Evolutionary conservation across 2,329 filamentous ascomycete species (phyloP).

Genomic region (Neonectria sp.): DNA sequence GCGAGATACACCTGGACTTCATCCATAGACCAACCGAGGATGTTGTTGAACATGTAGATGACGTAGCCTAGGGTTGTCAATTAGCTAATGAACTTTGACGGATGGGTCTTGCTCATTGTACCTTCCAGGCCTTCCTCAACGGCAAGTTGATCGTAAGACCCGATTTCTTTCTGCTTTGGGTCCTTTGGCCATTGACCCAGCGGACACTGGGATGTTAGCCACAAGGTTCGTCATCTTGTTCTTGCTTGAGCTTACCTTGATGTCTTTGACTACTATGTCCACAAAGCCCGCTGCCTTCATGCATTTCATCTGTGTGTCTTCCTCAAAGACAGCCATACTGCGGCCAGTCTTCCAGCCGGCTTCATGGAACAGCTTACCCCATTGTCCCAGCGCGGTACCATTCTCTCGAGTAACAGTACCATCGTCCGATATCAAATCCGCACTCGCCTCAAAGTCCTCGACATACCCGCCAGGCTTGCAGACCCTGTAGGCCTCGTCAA

Average conservation of each 20-base stretch:
- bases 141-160: slow-evolving; percentile 22
- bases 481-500: slow-evolving; percentile 21
- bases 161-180: slow-evolving; percentile 24
- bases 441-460: slow-evolving; percentile 25
- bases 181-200: slow-evolving; percentile 29
- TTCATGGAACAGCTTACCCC: slow-evolving; percentile 28
- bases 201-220: neutral
- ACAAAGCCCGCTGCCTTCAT: slow-evolving; percentile 29
- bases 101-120: neutral
- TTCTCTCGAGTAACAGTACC: slow-evolving; percentile 25
- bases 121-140: slow-evolving; percentile 28
- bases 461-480: slow-evolving; percentile 29
- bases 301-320: slow-evolving; percentile 22
- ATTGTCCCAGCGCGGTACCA: slow-evolving; percentile 20
- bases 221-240: neutral
- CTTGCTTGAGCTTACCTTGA: slow-evolving; percentile 1
- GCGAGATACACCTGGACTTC: slow-evolving; percentile 27
- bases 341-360: slow-evolving; percentile 22
- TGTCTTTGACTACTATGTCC: slow-evolving; percentile 23
- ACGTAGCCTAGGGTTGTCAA: slow-evolving; percentile 17
- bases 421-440: slow-evolving; percentile 28
- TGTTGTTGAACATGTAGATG: slow-evolving; percentile 25
- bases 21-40: slow-evolving; percentile 24
- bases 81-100: neutral
- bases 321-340: slow-evolving; percentile 24